These are phyloP conservation scores for Hansenula sp. DNA, from an alignment of 1,139 yeast species.

Conservation along the genomic window DNA sequence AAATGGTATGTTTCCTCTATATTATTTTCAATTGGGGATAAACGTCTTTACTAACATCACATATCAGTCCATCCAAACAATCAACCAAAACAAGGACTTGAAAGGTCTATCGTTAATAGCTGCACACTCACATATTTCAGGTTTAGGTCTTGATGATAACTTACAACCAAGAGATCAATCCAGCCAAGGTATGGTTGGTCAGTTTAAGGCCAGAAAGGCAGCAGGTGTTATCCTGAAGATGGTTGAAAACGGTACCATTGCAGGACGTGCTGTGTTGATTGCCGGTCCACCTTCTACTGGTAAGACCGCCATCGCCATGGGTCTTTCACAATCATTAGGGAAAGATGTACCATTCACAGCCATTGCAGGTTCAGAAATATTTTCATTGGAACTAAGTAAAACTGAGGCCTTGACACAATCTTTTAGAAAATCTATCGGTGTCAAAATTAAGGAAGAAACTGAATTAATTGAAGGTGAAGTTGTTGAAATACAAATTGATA, in stretches of 20 bases:
- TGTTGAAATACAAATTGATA: slow-evolving; percentile 95
- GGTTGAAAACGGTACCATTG: slow-evolving; percentile 91
- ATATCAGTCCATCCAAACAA: slow-evolving; percentile 40
- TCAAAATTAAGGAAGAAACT: slow-evolving; percentile 92
- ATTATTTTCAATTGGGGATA: background rate
- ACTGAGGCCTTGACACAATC: slow-evolving; percentile 97
- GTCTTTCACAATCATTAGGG: slow-evolving; percentile 86
- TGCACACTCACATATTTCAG: slow-evolving; percentile 95
- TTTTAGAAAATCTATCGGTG: slow-evolving; percentile 92
- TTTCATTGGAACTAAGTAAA: slow-evolving; percentile 85
- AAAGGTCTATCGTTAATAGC: slow-evolving; percentile 75
- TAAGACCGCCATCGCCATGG: slow-evolving; percentile 98
- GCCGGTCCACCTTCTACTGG: slow-evolving; percentile 99
- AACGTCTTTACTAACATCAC: background rate
- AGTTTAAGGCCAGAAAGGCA: slow-evolving; percentile 88
- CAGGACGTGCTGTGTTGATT: slow-evolving; percentile 92
- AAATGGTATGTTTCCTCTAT: slow-evolving; percentile 6
- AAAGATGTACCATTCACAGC: slow-evolving; percentile 94
- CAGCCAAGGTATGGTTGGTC: slow-evolving; percentile 97
- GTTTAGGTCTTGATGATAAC: slow-evolving; percentile 89
- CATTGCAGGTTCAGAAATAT: slow-evolving; percentile 90
- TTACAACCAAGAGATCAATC: slow-evolving; percentile 74
- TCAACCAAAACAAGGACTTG: slow-evolving; percentile 39
- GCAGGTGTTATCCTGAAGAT: slow-evolving; percentile 91
- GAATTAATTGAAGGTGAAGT: slow-evolving; percentile 98